Base-by-base conservation (phyloP, 176 grass and related monocot species). In the Zoysia pacifica region DNA sequence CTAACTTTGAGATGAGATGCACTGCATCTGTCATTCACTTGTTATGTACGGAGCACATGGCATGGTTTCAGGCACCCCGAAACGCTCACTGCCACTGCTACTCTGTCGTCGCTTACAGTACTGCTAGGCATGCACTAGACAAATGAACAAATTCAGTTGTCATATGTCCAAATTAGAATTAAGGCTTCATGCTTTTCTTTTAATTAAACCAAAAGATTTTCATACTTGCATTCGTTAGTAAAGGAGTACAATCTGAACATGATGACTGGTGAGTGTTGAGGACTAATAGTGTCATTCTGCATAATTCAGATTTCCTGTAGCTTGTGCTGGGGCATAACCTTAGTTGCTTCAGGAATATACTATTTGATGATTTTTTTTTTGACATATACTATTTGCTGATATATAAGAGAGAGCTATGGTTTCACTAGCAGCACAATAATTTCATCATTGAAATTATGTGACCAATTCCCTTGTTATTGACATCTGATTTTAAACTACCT, bases 1-100 rank as follows among this genome's bases (percentile, higher is more conserved):
- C 72, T 69, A 77, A 70, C 65, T 66, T 66, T 72, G 49, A 72
- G 82, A 85, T 77, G 72, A 43, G 49, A 55, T 50, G 59, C 87
- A 76, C 50, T 50, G 50, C 77, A 76, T 19, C 65, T 72, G 77
- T 61, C 62, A 45, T 41, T 86, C 59, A 11, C 59, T 62, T 3
- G 15, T 62, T 36, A 19, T 61, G 72, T 77, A 77, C 49, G 40
- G 47, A 41, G 48, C 76, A 87, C 43, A 53, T 68, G 58, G 39
- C 28, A 43, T 6, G 28, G 64, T 35, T 19, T 47, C 9, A 38
- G 44, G 42, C 65, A 70, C 6, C 18, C 44, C 48, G n/a, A 20
- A 76, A 65, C 63, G 45, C 37, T 59, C 42, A 48, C 76, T 59
- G 55, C 2, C 18, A 47, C 76, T 84, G 56, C 18, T 38, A 14